Percentiles rank a stretch among this genome's conserved stretches.
These are phyloP conservation scores for Ceratocystiopsis brevicomis DNA, from an alignment of 2,329 filamentous ascomycete genomes.

Conservation along the genomic window DNA sequence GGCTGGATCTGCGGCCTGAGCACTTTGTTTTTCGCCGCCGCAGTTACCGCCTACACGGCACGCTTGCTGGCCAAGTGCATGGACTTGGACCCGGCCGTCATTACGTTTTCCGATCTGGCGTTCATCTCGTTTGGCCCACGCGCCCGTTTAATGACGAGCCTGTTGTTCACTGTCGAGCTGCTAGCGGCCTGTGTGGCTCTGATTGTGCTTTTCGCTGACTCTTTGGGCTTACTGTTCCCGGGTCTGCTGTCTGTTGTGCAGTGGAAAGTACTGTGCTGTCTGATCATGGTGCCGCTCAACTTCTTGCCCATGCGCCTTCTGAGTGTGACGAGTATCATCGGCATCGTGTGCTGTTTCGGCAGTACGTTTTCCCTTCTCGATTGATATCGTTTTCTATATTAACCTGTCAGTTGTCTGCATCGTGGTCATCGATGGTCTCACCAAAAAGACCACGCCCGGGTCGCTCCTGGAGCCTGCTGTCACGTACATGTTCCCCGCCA, in stretches of 20 bases:
- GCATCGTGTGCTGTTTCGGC: constrained; percentile 75
- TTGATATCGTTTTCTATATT: neutral
- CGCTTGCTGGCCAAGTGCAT: constrained; percentile 73
- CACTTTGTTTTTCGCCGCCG: constrained; percentile 55
- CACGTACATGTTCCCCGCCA: constrained; percentile 66
- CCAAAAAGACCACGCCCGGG: constrained; percentile 61
- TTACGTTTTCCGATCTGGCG: constrained; percentile 87
- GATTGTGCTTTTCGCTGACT: constrained; percentile 85
- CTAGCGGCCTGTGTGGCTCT: constrained; percentile 77
- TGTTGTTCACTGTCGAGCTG: constrained; percentile 76
- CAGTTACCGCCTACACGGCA: constrained; percentile 70
- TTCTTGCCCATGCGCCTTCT: constrained; percentile 69
- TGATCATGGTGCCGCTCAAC: constrained; percentile 62
- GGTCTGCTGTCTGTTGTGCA: constrained; percentile 41
- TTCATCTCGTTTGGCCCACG: constrained; percentile 75
- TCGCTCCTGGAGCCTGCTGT: constrained; percentile 63
- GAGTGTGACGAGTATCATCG: constrained; percentile 79
- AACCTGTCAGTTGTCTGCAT: constrained; percentile 53
- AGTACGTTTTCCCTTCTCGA: constrained; percentile 37
- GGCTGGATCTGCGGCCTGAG: constrained; percentile 72
- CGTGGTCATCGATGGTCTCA: constrained; percentile 66
- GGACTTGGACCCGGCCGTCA: constrained; percentile 64
- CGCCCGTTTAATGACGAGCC: constrained; percentile 63
- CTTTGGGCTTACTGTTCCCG: constrained; percentile 59
- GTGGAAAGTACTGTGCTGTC: constrained; percentile 74